phyloP scores from a whole-genome alignment of 345 rosid species.

The Durio zibethinus region DNA sequence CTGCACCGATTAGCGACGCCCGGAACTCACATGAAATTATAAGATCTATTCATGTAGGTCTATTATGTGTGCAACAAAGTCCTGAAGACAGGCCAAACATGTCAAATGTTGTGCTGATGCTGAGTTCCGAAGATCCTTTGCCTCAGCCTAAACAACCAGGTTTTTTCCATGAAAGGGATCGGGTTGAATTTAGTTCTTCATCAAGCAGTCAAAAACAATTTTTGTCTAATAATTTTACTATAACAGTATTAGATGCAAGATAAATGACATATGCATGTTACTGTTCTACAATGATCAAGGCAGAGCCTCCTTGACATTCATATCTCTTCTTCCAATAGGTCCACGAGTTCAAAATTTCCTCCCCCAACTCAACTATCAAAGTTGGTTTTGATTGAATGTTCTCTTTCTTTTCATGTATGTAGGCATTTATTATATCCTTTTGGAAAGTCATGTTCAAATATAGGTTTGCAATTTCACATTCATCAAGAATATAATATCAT shows the following conservation, averaged over 20 bases:
- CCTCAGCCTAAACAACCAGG: constrained; percentile 27
- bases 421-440: not conserved
- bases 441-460: no score
- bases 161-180: constrained; percentile 19
- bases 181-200: constrained; percentile 15
- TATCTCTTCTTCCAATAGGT: not conserved
- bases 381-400: not conserved
- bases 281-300: not conserved
- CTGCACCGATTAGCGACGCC: not conserved
- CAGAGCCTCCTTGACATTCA: not conserved
- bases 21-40: not conserved
- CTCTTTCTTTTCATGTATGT: no score
- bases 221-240: constrained; percentile 7
- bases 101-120: constrained; percentile 23
- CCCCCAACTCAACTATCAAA: not conserved
- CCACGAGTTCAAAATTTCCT: not conserved
- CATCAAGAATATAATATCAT: no score
- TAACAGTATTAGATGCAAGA: constrained; percentile 11
- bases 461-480: no score
- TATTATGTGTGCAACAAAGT: constrained; percentile 24
- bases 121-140: constrained; percentile 14
- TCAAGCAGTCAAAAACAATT: constrained; percentile 6
- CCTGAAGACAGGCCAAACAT: constrained; percentile 24
- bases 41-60: constrained; percentile 19
- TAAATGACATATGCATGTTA: not conserved